phyloP scores from a whole-genome alignment of 1,284 basidiomycete genomes.

The Ganoderma multipileum region DNA sequence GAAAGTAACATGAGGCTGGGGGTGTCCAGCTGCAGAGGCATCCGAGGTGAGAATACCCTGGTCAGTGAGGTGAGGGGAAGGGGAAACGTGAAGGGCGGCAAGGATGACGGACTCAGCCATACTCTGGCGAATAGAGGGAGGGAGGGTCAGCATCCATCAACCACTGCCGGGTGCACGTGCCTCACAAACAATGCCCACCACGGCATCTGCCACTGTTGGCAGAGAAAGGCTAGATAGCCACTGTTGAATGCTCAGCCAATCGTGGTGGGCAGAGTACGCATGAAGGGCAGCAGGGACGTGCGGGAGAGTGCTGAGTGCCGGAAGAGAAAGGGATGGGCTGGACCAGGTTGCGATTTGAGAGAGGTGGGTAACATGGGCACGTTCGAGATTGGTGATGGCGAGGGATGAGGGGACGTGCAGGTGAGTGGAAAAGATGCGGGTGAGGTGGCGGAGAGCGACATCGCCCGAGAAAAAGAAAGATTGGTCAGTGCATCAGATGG shows the following conservation, averaged over 20 bases:
- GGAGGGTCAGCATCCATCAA: too few relatives aligned
- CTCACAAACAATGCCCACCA: too few relatives aligned
- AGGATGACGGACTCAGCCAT: too few relatives aligned
- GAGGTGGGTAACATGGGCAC: background rate
- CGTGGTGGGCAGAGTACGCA: background rate
- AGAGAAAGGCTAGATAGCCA: background rate
- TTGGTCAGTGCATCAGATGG: background rate
- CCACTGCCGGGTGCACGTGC: too few relatives aligned
- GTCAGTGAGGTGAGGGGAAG: too few relatives aligned
- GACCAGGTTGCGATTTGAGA: background rate
- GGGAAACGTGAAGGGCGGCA: too few relatives aligned
- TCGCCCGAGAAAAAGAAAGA: background rate
- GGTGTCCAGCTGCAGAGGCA: too few relatives aligned
- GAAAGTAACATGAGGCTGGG: too few relatives aligned
- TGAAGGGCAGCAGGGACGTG: background rate
- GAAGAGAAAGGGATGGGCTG: background rate
- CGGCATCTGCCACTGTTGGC: background rate
- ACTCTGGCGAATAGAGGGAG: too few relatives aligned
- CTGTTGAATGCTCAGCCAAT: background rate
- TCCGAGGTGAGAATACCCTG: too few relatives aligned
- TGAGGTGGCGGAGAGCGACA: background rate
- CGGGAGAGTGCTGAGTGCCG: background rate
- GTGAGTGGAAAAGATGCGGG: background rate
- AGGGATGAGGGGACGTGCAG: background rate
- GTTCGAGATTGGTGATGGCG: background rate